A percentile compares a stretch with the other conserved stretches of the same genome.
Conservation (phyloP, 2,329 filamentous ascomycete genomes). For the Celoporthe dispersa region DNA sequence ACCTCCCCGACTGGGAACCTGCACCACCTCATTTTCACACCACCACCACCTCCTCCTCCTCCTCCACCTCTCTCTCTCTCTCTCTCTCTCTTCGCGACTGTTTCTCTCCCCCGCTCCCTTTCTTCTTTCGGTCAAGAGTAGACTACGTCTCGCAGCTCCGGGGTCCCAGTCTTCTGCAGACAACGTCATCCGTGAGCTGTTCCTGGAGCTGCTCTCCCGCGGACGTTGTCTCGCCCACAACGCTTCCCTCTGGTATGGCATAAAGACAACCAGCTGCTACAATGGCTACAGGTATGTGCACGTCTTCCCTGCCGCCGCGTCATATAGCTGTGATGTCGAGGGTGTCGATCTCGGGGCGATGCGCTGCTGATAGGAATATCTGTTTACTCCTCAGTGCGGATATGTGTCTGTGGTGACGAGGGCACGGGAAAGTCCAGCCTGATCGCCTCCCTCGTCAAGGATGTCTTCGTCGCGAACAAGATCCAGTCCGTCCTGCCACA, state of each 20-base stretch:
- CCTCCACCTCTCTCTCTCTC: not conserved
- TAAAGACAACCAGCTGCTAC: constrained; percentile 22
- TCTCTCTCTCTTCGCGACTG: not conserved
- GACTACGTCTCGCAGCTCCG: not conserved
- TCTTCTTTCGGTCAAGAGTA: not conserved
- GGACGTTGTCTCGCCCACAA: not conserved
- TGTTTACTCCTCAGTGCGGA: constrained; percentile 65
- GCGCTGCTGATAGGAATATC: constrained; percentile 26
- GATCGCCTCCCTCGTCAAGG: constrained; percentile 94
- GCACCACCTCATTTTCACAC: constrained; percentile 2
- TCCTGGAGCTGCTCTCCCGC: not conserved
- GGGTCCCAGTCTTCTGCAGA: not conserved
- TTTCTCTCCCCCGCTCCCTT: not conserved
- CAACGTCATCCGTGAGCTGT: not conserved
- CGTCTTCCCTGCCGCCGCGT: not conserved
- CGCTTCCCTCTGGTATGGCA: constrained; percentile 9
- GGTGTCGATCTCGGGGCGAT: not conserved
- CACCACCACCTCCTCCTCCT: not conserved
- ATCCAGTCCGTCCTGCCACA: constrained; percentile 89
- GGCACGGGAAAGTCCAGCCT: constrained; percentile 92
- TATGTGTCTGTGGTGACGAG: constrained; percentile 96
- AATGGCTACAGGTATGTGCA: constrained; percentile 38
- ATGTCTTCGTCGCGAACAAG: constrained; percentile 93
- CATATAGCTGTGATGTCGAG: not conserved
- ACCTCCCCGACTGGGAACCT: not conserved